Evolutionary conservation across 1,284 basidiomycete species (phyloP), one percentile per base, ranked within the genome.

Genomic region (Sutorius eximius): DNA sequence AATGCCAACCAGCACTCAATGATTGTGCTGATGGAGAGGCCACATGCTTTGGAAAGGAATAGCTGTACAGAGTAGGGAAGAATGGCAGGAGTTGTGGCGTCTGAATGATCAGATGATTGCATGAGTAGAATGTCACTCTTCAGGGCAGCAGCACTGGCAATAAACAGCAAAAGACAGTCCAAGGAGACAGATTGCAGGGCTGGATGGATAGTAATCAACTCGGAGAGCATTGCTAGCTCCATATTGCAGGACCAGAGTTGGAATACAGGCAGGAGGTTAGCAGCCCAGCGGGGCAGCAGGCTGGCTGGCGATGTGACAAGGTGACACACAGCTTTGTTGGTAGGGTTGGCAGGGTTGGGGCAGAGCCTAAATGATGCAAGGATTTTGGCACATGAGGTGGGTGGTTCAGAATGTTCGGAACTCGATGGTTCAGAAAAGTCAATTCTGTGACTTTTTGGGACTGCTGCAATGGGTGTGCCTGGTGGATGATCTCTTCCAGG

Each of bases 51-150:
- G 0, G 29, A 46, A 2, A 56, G 42, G 15, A 56, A 56, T 0
- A 5, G 0, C 9, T 49, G 43, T 0, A 20, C 29, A 2, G 22
- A 38, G 24, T 3, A 8, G 5, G 38, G 40, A 18, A 57, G 54
- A 0, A 51, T n/a, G 0, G n/a, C 12, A 1, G 40, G 55, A 1
- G 41, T 13, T 10, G 13, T 3, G 2, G 44, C 1, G 0, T 2
- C 3, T 2, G 11, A 20, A 1, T 42, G 43, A 9, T 32, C 1
- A 2, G 46, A 55, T 0, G 36, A n/a, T 37, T 56, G 47, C 3
- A 44, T 18, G 2, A 49, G 34, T 1, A 34, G 18, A 12, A 56
- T 45, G 9, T 56, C 44, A 6, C 44, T 33, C 18, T 57, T 57
- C 40, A 56, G 13, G 7, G 32, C 24, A 10, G 34, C 30, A 16